Evolutionary conservation across 2,329 filamentous ascomycete species (phyloP), one percentile per base, ranked within the genome.

Genomic region (Clarireedia monteithiana): DNA sequence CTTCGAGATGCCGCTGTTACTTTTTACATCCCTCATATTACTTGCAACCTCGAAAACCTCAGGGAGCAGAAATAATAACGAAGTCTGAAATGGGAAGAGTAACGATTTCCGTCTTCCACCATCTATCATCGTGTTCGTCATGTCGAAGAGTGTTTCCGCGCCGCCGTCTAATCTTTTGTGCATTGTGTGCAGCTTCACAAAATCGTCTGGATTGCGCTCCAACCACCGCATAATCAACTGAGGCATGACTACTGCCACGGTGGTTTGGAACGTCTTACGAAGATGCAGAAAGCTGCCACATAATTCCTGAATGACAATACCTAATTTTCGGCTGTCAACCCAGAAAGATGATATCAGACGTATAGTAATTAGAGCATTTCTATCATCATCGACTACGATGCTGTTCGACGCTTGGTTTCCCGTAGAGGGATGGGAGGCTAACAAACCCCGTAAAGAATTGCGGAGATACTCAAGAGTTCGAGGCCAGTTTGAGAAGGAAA

Each of bases 1-100:
- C 69, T 87, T 88, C 15, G 78, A 74, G 68, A 86, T 80, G 62
- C 79, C 77, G 54, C 76, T 34, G 30, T 34, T 75, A 62, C 78
- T 80, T 67, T 84, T 86, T 30, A 77, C 77, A 60, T 86, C 83
- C 57, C 82, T 77, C 67, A 87, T 74, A 67, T 84, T 84, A 68
- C 82, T 85, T 26, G 83, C 84, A 36, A 86, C 82, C 68, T 86
- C 82, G 61, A 88, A 88, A 5, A 87, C 81, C 62, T 88, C 84
- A 4, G 84, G 84, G 7, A 86, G 71, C 7, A 88, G 73, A 57
- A 87, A 78, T 9, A 87, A 70, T 4, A 88, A 70, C 12, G 79
- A 76, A 2, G 77, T 82, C 66, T 87, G 84, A 51, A 88, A 73
- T 15, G 84, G 83, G 62, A 79, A 84, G 20, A 86, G 71, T 34